phyloP scores from a whole-genome alignment of 2,329 filamentous ascomycete genomes.

The Phaeosphaeria sp. region DNA sequence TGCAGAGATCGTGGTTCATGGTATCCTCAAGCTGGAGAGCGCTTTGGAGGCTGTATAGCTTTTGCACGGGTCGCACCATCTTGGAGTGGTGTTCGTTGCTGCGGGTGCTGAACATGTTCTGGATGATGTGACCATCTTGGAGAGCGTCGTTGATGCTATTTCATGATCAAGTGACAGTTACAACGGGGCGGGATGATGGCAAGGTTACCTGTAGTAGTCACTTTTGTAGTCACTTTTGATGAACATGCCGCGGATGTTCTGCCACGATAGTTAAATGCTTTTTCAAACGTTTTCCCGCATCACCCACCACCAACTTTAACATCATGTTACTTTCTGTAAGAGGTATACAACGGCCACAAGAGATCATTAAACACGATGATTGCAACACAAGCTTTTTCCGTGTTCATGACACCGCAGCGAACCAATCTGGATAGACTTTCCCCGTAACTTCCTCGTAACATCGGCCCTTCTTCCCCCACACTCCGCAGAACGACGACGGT shows the following conservation, averaged over 20 bases:
- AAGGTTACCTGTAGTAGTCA: conserved; percentile 24
- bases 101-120: conserved; percentile 42
- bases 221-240: conserved; percentile 43
- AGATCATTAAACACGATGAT: background rate
- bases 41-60: conserved; percentile 35
- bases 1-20: conserved; percentile 32
- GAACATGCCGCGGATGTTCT: conserved; percentile 38
- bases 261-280: background rate
- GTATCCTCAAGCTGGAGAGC: conserved; percentile 35
- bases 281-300: background rate
- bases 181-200: background rate
- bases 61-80: conserved; percentile 36
- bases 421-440: background rate
- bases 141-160: conserved; percentile 39
- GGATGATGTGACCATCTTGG: conserved; percentile 36
- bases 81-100: conserved; percentile 38
- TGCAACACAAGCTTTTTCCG: background rate
- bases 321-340: no score
- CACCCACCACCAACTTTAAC: background rate
- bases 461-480: background rate
- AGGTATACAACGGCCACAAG: background rate
- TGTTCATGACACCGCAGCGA: background rate
- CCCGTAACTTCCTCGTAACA: background rate
- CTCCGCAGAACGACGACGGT: background rate
- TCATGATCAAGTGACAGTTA: background rate